Evolutionary conservation across 371 early-diverging fungal genomes (phyloP), one percentile per base, ranked within the genome.

Genomic region (Circinella minor): DNA sequence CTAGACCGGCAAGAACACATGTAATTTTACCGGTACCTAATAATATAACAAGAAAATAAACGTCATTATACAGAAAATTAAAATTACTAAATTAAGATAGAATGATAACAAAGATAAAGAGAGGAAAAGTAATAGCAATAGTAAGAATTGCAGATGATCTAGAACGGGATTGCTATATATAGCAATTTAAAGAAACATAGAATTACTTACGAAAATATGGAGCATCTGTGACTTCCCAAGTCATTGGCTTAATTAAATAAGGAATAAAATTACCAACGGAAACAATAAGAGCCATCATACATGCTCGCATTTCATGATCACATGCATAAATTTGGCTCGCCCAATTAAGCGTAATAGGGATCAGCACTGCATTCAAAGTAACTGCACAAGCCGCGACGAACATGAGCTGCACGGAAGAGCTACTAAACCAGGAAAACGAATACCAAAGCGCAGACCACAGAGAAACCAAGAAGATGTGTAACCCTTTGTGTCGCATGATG

Each of bases 141-240:
- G 27, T 27, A 27, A 27, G 27, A 27, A 27, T 27, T 27, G 27
- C 2, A 27, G 27, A 27, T 27, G 27, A 27, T 27, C 27, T 27
- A 43, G 43, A 43, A 43, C 43, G 3, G 43, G 11, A 9, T 43
- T 43, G 11, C 43, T 43, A 43, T 9, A 43, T 2, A 43, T 43
- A 18, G 39, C 38, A 34, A 38, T 34, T 61, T 14, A 39, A 61
- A 15, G 18, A 61, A 11, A 43, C 43, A 43, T 9, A 43, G 15
- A 18, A 61, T 37, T 36, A 49, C 66, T 65, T 65, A 65, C 66
- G 55, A 18, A 55, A 65, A 38, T 55, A 38, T 36, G 66, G 66
- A 17, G 66, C 66, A 55, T 51, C 55, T 18, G 66, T 39, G 55
- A 65, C 66, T 36, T 65, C 66, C 66, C 66, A 65, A 38, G 55